Evolutionary conservation across 2,329 filamentous ascomycete species (phyloP), one percentile per base, ranked within the genome.

Genomic region (Stachybotrys echinatus): DNA sequence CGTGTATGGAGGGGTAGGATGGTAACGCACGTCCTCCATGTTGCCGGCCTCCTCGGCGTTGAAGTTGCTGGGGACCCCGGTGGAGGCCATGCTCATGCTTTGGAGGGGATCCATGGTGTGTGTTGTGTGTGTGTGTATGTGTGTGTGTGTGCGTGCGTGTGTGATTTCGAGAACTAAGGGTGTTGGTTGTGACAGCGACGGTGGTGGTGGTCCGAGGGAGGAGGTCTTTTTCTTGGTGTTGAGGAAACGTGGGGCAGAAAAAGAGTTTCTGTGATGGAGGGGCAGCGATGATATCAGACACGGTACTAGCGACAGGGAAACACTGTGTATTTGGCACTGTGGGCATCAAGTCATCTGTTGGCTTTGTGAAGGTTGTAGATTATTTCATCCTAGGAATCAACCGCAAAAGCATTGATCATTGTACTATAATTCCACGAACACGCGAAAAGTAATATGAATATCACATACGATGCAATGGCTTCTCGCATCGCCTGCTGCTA

Each of bases 31-130:
- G 67, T 80, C 76, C 60, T 80, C 76, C 61, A 78, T 72, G 62
- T 81, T 81, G 51, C 70, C 65, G 48, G 77, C 75, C 44, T 78
- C 67, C 61, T 84, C 66, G 67, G 83, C 65, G 67, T 86, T 68
- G 69, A 87, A 80, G 73, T 79, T 62, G 69, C 77, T 71, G 65
- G 84, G 75, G 48, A 73, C 60, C 20, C 59, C 63, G 40, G 61
- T 65, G 14, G 59, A 57, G 23, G 31, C 42, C 27, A 42, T 21
- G 21, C 66, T 56, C 66, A 70, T 67, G 58, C 55, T 65, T 42
- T 72, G 65, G 55, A 71, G 65, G 37, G 69, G 67, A 58, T 72
- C 69, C 69, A 72, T 69, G 47, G 40, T 58, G 55, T 50, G 19
- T 31, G 5, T 14, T 31, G 22, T 50, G 20, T n/a, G n/a, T n/a